Evolutionary conservation across 441 rosid species (phyloP).

Genomic region (Aquilaria agallochum): DNA sequence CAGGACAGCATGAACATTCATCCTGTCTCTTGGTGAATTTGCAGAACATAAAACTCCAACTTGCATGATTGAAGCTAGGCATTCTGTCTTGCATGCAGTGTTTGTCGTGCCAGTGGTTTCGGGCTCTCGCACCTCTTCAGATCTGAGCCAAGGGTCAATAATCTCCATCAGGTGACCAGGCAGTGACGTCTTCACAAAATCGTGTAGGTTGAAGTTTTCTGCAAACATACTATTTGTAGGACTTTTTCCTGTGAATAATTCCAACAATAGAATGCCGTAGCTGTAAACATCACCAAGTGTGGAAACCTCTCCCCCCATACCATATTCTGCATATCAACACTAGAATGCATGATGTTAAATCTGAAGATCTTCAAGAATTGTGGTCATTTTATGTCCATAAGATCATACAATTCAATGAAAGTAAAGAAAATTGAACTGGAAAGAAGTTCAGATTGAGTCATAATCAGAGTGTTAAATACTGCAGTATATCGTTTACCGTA

Average conservation of each 20-base stretch:
- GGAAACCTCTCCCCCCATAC: constrained; percentile 4
- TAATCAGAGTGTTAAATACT: no score
- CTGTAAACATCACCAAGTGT: constrained; percentile 9
- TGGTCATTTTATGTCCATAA: no score
- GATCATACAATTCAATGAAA: no score
- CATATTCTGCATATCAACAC: constrained; percentile 5
- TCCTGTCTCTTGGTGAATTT: not conserved
- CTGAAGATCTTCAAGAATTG: no score
- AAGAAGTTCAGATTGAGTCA: not conserved
- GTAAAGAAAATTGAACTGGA: no score
- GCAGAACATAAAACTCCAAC: constrained; percentile 5
- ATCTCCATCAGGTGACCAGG: not conserved
- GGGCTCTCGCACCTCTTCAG: not conserved
- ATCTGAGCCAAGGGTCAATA: not conserved
- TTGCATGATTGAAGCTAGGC: not conserved
- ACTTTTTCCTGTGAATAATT: constrained; percentile 7
- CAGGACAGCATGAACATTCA: not conserved
- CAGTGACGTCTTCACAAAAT: constrained; percentile 1
- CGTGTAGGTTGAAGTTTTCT: constrained; percentile 2
- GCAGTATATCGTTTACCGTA: no score
- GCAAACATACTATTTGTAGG: not conserved
- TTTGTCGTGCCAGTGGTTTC: not conserved
- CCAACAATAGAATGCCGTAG: constrained; percentile 10
- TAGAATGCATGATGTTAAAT: no score
- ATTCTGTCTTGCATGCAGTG: not conserved